A percentile compares a stretch with the other conserved stretches of the same genome.
Conservation (phyloP, 257 asterid genomes). For the Sherardia arvensis region DNA sequence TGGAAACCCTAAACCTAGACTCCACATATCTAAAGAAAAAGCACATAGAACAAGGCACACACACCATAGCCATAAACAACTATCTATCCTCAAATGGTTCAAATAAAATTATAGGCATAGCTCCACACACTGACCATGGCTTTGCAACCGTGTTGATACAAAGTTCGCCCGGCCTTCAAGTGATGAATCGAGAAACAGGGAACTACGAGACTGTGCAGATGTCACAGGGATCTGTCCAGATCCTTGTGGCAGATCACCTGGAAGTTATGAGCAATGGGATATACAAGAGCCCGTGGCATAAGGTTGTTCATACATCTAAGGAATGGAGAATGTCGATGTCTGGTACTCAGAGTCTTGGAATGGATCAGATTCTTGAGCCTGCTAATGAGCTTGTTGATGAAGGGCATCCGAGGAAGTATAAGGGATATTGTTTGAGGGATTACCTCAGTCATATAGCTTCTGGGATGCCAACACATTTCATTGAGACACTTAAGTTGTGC, state of each 20-base stretch:
- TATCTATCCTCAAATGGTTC: neutral
- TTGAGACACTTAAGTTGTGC: too few relatives aligned
- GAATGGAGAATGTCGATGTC: slow-evolving; percentile 29
- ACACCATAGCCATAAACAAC: neutral
- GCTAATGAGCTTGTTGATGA: too few relatives aligned
- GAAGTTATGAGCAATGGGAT: slow-evolving; percentile 7
- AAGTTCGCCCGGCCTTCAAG: slow-evolving; percentile 27
- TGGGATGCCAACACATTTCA: too few relatives aligned
- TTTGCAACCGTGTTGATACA: slow-evolving; percentile 30
- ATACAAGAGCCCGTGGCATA: slow-evolving; percentile 1
- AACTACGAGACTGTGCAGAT: neutral
- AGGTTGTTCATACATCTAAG: neutral
- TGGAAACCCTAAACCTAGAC: slow-evolving; percentile 8
- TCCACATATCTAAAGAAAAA: neutral
- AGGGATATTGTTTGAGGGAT: too few relatives aligned
- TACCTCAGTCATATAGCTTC: too few relatives aligned
- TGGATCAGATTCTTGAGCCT: slow-evolving; percentile 35
- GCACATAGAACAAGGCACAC: slow-evolving; percentile 3
- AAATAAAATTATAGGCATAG: neutral
- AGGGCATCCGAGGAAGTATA: too few relatives aligned
- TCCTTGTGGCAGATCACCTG: slow-evolving; percentile 6
- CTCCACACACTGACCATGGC: slow-evolving; percentile 31
- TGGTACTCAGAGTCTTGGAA: slow-evolving; percentile 19
- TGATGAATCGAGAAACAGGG: slow-evolving; percentile 2
- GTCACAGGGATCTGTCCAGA: neutral